Percentiles rank a stretch among this genome's conserved stretches.
Conservation (phyloP, 139 green algal species). For the Chlamydomonas sp. region DNA sequence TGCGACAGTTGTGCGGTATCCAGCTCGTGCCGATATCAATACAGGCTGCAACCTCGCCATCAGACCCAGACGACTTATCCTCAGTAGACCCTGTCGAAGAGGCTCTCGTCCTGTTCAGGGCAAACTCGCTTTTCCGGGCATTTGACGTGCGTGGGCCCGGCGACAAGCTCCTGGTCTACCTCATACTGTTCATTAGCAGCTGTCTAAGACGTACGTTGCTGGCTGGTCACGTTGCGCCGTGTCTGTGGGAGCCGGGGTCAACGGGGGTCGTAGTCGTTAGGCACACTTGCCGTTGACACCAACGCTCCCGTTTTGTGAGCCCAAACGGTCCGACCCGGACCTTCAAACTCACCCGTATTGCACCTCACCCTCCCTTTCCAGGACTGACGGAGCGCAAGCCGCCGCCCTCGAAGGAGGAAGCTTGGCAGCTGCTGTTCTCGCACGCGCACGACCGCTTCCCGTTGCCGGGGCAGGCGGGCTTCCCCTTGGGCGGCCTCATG, state of each 20-base stretch:
- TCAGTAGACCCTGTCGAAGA: slow-evolving; percentile 66
- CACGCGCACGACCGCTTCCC: slow-evolving; percentile 59
- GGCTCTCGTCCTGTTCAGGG: slow-evolving; percentile 62
- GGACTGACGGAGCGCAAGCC: slow-evolving; percentile 27
- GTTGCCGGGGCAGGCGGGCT: slow-evolving; percentile 55
- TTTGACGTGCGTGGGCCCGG: slow-evolving; percentile 55
- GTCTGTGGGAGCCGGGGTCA: too few species aligned
- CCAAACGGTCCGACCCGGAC: too few species aligned
- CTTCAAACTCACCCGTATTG: not conserved
- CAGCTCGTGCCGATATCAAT: too few species aligned
- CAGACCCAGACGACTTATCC: slow-evolving; percentile 60
- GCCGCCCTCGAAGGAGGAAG: slow-evolving; percentile 51
- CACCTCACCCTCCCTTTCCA: not conserved
- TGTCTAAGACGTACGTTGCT: slow-evolving; percentile 57
- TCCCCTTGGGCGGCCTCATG: too few species aligned
- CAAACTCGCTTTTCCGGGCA: slow-evolving; percentile 69
- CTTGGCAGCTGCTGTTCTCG: slow-evolving; percentile 47
- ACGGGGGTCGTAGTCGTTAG: too few species aligned
- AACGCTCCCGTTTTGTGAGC: too few species aligned
- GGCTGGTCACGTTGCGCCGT: too few species aligned
- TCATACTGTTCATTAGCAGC: slow-evolving; percentile 69
- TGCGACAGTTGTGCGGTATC: too few species aligned
- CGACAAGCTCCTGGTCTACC: slow-evolving; percentile 75
- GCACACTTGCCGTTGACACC: too few species aligned
- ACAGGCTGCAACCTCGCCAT: not conserved